Conservation (phyloP, 306 rosid species). For the Trifolium repens region DNA sequence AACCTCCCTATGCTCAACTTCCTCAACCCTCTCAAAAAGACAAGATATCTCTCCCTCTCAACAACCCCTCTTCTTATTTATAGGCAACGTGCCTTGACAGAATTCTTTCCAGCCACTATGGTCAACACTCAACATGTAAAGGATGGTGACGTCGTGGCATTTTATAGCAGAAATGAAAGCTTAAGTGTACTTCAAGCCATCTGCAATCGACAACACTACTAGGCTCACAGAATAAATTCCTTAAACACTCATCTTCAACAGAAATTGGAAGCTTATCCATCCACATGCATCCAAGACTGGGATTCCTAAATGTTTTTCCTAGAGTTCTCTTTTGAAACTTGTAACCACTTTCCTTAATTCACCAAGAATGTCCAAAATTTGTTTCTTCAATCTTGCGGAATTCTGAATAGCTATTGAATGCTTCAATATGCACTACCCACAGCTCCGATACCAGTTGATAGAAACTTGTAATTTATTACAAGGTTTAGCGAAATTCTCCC, state of each 20-base stretch:
- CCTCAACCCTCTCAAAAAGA: slow-evolving; percentile 3
- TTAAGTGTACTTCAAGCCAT: neutral
- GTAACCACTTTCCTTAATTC: slow-evolving; percentile 2
- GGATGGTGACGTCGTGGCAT: neutral
- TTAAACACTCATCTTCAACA: neutral
- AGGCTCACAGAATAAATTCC: slow-evolving; percentile 1
- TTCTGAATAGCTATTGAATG: neutral
- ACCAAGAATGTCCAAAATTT: slow-evolving; percentile 4
- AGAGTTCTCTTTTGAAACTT: slow-evolving; percentile 2
- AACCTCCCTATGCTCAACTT: neutral
- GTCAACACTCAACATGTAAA: neutral
- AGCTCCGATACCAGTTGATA: neutral
- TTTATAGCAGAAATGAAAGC: neutral
- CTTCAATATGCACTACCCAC: slow-evolving; percentile 11
- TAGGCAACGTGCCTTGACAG: neutral
- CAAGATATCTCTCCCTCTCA: neutral
- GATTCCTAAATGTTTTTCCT: neutral
- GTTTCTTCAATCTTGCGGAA: neutral
- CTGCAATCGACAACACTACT: neutral
- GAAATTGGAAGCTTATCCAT: neutral
- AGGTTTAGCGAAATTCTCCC: neutral
- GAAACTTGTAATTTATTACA: neutral
- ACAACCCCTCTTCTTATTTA: slow-evolving; percentile 3
- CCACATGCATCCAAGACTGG: neutral
- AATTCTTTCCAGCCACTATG: neutral